Percentiles rank a stretch among this genome's conserved stretches.
phyloP scores from a whole-genome alignment of 371 early-diverging fungal genomes.

The Mucor plumbeus region DNA sequence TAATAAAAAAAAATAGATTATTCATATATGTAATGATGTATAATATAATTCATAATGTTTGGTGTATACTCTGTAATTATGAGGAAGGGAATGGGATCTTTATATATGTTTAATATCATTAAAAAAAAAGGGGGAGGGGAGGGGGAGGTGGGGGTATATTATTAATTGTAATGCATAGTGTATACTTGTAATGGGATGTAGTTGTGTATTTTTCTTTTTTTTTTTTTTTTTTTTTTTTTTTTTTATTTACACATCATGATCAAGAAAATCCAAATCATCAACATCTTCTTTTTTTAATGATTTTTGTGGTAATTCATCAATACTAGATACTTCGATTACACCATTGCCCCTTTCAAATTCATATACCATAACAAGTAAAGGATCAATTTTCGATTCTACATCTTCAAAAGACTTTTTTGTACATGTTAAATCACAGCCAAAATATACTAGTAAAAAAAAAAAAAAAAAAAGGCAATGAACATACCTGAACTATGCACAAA shows the following conservation, averaged over 20 bases:
- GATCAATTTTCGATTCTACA: conserved; percentile 29
- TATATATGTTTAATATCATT: neutral
- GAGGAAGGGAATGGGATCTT: conserved; percentile 1
- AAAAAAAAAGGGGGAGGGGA: neutral
- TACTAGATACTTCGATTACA: conserved; percentile 28
- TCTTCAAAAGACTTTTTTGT: conserved; percentile 41
- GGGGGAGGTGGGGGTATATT: conserved; percentile 2
- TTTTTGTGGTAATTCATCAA: conserved; percentile 7
- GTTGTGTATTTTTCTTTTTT: neutral
- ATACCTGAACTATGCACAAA: conserved; percentile 59
- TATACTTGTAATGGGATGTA: conserved; percentile 8
- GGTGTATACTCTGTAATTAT: neutral
- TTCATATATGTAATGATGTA: neutral
- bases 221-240: too few species aligned
- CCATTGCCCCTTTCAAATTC: conserved; percentile 53
- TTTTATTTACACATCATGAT: conserved; percentile 8
- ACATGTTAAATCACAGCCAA: neutral
- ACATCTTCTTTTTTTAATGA: neutral
- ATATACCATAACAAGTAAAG: conserved; percentile 46
- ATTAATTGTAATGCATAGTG: conserved; percentile 6
- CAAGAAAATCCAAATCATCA: conserved; percentile 4
- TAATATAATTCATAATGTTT: neutral
- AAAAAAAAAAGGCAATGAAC: too few species aligned
- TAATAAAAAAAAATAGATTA: neutral
- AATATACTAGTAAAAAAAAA: neutral